Percentiles rank a stretch among this genome's conserved stretches.
Conservation (phyloP, 2,329 filamentous ascomycete species). For the Westerdykella sp. region DNA sequence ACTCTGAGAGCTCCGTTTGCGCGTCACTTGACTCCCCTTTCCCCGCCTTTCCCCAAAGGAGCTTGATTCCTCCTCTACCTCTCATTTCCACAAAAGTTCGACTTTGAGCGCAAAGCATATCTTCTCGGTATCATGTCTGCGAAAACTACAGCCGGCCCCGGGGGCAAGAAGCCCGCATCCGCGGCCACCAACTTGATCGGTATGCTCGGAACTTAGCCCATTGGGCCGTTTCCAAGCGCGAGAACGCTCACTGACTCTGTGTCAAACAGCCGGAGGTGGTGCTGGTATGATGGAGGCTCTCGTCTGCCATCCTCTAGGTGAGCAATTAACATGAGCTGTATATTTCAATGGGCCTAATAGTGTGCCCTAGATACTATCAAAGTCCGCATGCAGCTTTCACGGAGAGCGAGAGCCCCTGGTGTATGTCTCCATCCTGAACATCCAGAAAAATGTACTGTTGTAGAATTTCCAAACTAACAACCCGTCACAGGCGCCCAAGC, state of each 20-base stretch:
- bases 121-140: constrained; percentile 48
- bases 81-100: too few relatives aligned
- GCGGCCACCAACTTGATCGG: constrained; percentile 87
- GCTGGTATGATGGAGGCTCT: constrained; percentile 99
- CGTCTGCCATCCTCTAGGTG: constrained; percentile 87
- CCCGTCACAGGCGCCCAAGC: constrained; percentile 55
- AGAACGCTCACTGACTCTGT: constrained; percentile 10
- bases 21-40: too few relatives aligned
- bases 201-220: constrained; percentile 40
- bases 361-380: constrained; percentile 80
- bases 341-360: constrained; percentile 11
- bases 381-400: constrained; percentile 97
- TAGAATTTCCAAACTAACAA: constrained; percentile 1
- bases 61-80: too few relatives aligned
- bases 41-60: too few relatives aligned
- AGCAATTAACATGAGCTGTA: constrained; percentile 13
- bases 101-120: constrained; percentile 7
- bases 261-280: constrained; percentile 74
- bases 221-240: background rate
- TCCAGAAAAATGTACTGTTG: background rate
- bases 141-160: constrained; percentile 50
- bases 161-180: constrained; percentile 71
- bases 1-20: too few relatives aligned
- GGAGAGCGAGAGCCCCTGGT: constrained; percentile 74
- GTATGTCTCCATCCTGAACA: constrained; percentile 41